Evolutionary conservation across 768 basidiomycete genomes (phyloP).

Genomic region (Macrolepiota fuliginosa): DNA sequence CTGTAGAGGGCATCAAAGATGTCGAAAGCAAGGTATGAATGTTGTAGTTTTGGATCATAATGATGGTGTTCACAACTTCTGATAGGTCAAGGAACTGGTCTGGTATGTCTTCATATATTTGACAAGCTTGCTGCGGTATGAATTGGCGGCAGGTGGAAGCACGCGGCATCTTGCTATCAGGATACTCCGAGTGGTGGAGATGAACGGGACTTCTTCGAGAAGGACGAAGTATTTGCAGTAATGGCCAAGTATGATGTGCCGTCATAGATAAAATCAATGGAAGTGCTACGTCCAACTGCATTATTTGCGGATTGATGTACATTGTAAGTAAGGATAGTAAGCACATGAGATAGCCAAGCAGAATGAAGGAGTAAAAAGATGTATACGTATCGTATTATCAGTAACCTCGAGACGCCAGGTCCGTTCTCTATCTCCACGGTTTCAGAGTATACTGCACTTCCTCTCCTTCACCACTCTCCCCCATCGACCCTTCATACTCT

Average conservation of each 20-base stretch:
- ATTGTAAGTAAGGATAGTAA: slow-evolving; percentile 7
- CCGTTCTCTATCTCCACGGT: background rate
- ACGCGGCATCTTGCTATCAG: slow-evolving; percentile 75
- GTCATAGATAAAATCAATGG: background rate
- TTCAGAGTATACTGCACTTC: slow-evolving; percentile 67
- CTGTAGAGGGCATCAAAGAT: slow-evolving; percentile 71
- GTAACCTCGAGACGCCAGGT: slow-evolving; percentile 9
- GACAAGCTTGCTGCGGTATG: background rate
- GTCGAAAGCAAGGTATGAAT: slow-evolving; percentile 62
- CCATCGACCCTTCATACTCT: slow-evolving; percentile 83
- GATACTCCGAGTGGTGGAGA: slow-evolving; percentile 55
- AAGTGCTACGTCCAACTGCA: background rate
- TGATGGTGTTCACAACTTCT: background rate
- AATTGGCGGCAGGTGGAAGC: slow-evolving; percentile 64
- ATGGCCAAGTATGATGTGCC: slow-evolving; percentile 10
- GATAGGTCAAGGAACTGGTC: slow-evolving; percentile 68
- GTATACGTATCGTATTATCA: slow-evolving; percentile 13
- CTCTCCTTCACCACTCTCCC: slow-evolving; percentile 66
- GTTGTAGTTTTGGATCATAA: slow-evolving; percentile 1
- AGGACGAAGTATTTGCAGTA: slow-evolving; percentile 42
- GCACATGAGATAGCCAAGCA: slow-evolving; percentile 12
- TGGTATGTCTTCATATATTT: slow-evolving; percentile 49
- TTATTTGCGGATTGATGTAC: slow-evolving; percentile 11
- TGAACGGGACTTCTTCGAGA: slow-evolving; percentile 46
- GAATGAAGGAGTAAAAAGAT: slow-evolving; percentile 4